Evolutionary conservation across 1,139 yeast genomes (phyloP).

Genomic region (Pichia sp.): DNA sequence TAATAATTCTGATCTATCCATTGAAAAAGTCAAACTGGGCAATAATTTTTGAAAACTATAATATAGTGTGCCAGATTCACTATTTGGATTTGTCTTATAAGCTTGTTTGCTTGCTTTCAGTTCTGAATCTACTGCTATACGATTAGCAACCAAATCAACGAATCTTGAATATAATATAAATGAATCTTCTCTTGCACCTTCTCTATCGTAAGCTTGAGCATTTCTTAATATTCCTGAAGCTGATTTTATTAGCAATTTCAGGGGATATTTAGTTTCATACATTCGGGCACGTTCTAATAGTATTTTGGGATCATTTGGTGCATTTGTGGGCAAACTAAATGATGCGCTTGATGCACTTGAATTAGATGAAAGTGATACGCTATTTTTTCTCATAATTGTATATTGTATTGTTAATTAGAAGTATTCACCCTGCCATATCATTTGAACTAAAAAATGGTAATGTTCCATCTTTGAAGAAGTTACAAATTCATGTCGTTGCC

Average conservation of each 20-base stretch:
- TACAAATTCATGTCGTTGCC: neutral
- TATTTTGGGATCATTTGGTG: conserved; percentile 28
- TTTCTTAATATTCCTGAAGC: conserved; percentile 36
- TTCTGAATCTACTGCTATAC: conserved; percentile 39
- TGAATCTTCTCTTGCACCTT: conserved; percentile 38
- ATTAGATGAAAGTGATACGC: conserved; percentile 9
- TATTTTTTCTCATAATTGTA: conserved; percentile 2
- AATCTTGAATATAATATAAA: conserved; percentile 44
- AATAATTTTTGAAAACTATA: conserved; percentile 20
- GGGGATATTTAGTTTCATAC: conserved; percentile 36
- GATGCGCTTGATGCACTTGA: conserved; percentile 17
- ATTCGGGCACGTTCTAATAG: conserved; percentile 37
- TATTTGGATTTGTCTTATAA: conserved; percentile 15
- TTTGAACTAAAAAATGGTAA: too few species aligned
- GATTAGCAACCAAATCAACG: conserved; percentile 42
- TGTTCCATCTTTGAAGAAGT: neutral
- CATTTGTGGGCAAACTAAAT: conserved; percentile 10
- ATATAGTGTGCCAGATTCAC: conserved; percentile 22
- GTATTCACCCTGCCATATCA: too few species aligned
- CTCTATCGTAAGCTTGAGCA: conserved; percentile 39
- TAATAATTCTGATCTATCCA: conserved; percentile 35
- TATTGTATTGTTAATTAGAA: neutral
- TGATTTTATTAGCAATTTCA: conserved; percentile 41
- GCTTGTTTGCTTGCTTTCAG: conserved; percentile 26
- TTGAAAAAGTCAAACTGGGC: conserved; percentile 28